Evolutionary conservation across 2,329 filamentous ascomycete species (phyloP).

Genomic region (Aspergillus tanneri): DNA sequence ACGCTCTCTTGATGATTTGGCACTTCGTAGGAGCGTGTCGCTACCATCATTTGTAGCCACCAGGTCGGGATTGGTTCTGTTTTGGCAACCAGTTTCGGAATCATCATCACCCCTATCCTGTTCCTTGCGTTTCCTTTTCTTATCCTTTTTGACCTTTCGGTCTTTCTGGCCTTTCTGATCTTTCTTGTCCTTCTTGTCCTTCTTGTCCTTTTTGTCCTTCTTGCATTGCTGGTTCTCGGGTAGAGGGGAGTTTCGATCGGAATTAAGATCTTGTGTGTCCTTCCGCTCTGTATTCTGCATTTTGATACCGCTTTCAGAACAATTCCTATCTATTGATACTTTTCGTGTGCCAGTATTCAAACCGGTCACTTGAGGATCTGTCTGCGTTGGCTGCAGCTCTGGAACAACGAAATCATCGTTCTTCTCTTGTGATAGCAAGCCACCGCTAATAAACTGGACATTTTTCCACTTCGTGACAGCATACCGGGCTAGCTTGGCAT

Average conservation of each 20-base stretch:
- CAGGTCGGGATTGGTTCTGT: slow-evolving; percentile 21
- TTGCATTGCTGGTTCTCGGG: too few relatives aligned
- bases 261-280: too few relatives aligned
- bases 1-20: slow-evolving; percentile 50
- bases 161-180: slow-evolving; percentile 25
- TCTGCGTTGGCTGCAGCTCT: slow-evolving; percentile 5
- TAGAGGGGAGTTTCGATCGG: too few relatives aligned
- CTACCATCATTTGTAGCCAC: slow-evolving; percentile 34
- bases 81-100: slow-evolving; percentile 2
- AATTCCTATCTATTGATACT: too few relatives aligned
- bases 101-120: slow-evolving; percentile 29
- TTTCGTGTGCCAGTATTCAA: too few relatives aligned
- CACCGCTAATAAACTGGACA: slow-evolving; percentile 86
- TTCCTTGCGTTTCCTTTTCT: slow-evolving; percentile 38
- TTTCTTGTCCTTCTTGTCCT: slow-evolving; percentile 24
- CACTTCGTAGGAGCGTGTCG: slow-evolving; percentile 45
- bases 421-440: slow-evolving; percentile 64
- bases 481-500: slow-evolving; percentile 71
- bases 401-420: slow-evolving; percentile 38
- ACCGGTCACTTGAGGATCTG: too few relatives aligned
- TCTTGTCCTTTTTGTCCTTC: slow-evolving; percentile 12
- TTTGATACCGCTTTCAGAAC: too few relatives aligned
- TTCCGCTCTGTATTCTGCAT: too few relatives aligned
- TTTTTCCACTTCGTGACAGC: slow-evolving; percentile 72
- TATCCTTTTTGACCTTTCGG: slow-evolving; percentile 35